Conservation (phyloP, 441 rosid genomes). For the Melastoma candidum region DNA sequence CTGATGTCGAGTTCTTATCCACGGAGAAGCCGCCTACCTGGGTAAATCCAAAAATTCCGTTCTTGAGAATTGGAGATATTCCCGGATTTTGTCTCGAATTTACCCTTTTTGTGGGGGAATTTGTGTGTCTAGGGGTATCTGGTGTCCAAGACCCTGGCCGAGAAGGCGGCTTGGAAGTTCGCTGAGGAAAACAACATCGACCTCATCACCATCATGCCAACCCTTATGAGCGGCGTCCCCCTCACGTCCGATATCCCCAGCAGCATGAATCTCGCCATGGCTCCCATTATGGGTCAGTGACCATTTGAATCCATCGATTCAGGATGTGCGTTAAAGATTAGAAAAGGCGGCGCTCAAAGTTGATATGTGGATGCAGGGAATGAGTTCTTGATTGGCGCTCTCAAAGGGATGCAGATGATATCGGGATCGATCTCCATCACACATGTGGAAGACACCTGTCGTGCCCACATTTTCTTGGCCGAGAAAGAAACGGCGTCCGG, state of each 20-base stretch:
- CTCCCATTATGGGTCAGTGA: conserved; percentile 48
- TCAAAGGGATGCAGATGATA: no score
- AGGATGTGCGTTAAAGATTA: no score
- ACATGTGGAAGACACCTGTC: no score
- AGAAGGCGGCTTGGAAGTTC: conserved; percentile 62
- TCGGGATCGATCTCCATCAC: no score
- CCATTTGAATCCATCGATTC: no score
- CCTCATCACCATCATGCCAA: conserved; percentile 60
- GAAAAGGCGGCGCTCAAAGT: no score
- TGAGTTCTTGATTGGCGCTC: no score
- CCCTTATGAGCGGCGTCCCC: conserved; percentile 58
- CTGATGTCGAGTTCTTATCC: conserved; percentile 54
- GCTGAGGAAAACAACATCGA: conserved; percentile 58
- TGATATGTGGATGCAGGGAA: no score
- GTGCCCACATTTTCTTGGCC: no score
- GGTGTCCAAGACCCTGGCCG: conserved; percentile 60
- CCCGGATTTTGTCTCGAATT: neutral
- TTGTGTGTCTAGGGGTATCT: conserved; percentile 56
- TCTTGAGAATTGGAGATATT: neutral
- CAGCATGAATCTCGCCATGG: conserved; percentile 42
- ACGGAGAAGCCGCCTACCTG: conserved; percentile 70
- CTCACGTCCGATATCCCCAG: conserved; percentile 48
- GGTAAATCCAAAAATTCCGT: conserved; percentile 27
- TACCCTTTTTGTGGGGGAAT: neutral
- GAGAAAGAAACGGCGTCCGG: no score